Evolutionary conservation across 2,329 filamentous ascomycete genomes (phyloP), one percentile per base, ranked within the genome.

Genomic region (Ceratocystis papillata): DNA sequence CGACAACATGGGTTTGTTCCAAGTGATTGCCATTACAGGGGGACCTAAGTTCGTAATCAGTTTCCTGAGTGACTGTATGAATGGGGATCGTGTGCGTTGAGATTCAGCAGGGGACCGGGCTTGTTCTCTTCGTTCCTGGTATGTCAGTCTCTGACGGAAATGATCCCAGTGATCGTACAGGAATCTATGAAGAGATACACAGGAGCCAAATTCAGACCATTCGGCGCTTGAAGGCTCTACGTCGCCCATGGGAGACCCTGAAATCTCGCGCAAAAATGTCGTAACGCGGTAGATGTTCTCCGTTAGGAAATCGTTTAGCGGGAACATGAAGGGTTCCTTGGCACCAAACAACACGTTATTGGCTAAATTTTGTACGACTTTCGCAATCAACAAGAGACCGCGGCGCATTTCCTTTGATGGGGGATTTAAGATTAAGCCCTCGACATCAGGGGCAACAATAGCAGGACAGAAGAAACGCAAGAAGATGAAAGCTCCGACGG

Each of bases 101-200:
- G 80, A 74, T 62, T 86, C 83, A 3, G 77, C 77, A 3, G 83
- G 80, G 2, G 81, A 81, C 41, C 81, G 79, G 8, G 83, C 78
- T 62, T 79, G 78, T 15, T 83, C 83, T 70, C 80, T 79, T 63
- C 81, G 78, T 70, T 87, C 84, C 67, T 82, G 79, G 7, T 83
- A 79, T 41, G 83, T 78, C 20, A 88, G 78, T 50, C 83, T 83
- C 70, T 87, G 85, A 60, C 84, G 78, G 20, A 88, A 81, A 68
- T 86, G 83, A 69, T 88, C 86, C 85, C 85, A 87, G 69, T 88
- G 84, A 68, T 88, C 86, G 70, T 88, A 88, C 10, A 88, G 74
- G 70, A 87, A 88, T 50, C 85, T 78, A 73, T 88, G 86, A 15
- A 88, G 75, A 1, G 85, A 81, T 25, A 88, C 85, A 68, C 85